Percentiles rank a stretch among this genome's conserved stretches.
Conservation (phyloP, 176 grass and related monocot genomes). For the Stipa capillata region DNA sequence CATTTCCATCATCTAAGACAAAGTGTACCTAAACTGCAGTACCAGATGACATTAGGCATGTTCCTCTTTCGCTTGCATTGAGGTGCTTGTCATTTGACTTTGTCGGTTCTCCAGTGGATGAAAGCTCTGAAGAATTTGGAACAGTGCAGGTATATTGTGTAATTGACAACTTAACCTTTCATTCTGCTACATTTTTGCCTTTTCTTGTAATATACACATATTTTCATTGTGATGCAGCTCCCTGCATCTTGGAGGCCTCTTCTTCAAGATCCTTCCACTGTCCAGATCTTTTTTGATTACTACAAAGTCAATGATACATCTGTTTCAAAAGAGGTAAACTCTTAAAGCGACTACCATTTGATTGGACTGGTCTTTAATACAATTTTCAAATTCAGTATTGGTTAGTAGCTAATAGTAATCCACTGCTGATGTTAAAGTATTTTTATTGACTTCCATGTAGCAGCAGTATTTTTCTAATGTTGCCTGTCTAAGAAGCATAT, state of each 20-base stretch:
- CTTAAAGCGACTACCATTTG: too few relatives aligned
- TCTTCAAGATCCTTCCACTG: conserved; percentile 83
- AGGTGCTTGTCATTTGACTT: conserved; percentile 98
- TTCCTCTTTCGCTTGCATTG: conserved; percentile 82
- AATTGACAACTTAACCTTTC: conserved; percentile 18
- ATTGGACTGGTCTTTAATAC: too few relatives aligned
- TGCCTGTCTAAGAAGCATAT: not conserved
- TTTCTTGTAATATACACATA: conserved; percentile 9
- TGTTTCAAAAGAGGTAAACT: conserved; percentile 91
- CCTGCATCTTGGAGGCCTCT: conserved; percentile 91
- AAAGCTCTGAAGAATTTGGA: conserved; percentile 99
- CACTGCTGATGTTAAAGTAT: not conserved
- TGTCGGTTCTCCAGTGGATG: conserved; percentile 91
- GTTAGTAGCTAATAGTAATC: not conserved
- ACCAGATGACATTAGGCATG: conserved; percentile 55
- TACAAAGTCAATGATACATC: conserved; percentile 75
- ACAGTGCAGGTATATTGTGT: conserved; percentile 86
- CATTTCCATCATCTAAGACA: conserved; percentile 4
- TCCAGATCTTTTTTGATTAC: conserved; percentile 98
- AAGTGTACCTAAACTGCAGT: conserved; percentile 51
- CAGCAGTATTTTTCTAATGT: not conserved
- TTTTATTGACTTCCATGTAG: conserved; percentile 4
- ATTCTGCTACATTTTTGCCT: not conserved
- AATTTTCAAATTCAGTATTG: conserved; percentile 1
- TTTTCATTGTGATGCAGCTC: conserved; percentile 57